These are phyloP conservation scores for Rhododendron mucronatum DNA, from an alignment of 148 eudicot genomes.

Conservation along the genomic window DNA sequence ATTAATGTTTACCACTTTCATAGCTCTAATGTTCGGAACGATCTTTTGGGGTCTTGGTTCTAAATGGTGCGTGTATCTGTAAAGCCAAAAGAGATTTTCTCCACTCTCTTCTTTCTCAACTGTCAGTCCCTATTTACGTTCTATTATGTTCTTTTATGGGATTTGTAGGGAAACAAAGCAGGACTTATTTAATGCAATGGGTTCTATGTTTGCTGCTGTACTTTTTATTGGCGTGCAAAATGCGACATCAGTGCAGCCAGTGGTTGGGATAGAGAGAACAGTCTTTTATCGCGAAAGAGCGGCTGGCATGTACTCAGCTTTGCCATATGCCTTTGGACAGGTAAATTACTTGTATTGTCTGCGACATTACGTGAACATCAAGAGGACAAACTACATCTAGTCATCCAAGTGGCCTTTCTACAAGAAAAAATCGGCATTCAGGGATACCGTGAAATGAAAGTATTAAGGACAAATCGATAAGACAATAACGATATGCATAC, in stretches of 20 bases:
- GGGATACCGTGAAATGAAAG: not conserved
- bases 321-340: slow-evolving; percentile 61
- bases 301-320: slow-evolving; percentile 55
- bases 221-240: slow-evolving; percentile 42
- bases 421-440: not conserved
- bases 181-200: slow-evolving; percentile 47
- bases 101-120: not conserved
- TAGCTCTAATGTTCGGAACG: slow-evolving; percentile 46
- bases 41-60: slow-evolving; percentile 48
- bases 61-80: slow-evolving; percentile 19
- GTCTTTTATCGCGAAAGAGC: slow-evolving; percentile 60
- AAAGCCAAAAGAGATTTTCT: not conserved
- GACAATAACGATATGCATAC: not conserved
- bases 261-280: slow-evolving; percentile 41
- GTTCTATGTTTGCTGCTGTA: slow-evolving; percentile 50
- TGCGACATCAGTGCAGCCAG: slow-evolving; percentile 39
- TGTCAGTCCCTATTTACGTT: not conserved
- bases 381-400: not conserved
- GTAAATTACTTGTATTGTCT: slow-evolving; percentile 12
- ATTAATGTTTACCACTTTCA: slow-evolving; percentile 28
- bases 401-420: not conserved
- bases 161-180: slow-evolving; percentile 26
- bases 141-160: not conserved
- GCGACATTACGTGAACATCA: not conserved
- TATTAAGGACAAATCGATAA: not conserved